Percentiles rank a stretch among this genome's conserved stretches.
phyloP scores from a whole-genome alignment of 331 rosid species.

The Acacia pycnantha region DNA sequence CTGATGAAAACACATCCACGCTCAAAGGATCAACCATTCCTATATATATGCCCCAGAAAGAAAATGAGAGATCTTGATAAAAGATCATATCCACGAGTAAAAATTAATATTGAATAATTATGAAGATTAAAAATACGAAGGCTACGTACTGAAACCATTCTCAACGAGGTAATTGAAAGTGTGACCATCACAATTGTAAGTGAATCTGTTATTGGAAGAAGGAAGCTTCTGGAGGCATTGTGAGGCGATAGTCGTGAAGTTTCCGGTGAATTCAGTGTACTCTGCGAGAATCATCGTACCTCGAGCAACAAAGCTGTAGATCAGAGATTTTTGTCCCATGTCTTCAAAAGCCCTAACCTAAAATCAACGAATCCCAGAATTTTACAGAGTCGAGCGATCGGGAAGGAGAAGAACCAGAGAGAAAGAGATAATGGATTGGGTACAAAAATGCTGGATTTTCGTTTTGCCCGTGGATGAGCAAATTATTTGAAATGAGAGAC shows the following conservation, averaged over 20 bases:
- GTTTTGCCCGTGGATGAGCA: constrained; percentile 9
- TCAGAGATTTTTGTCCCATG: constrained; percentile 92
- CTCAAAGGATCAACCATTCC: neutral
- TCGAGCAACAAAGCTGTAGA: constrained; percentile 95
- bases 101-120: neutral
- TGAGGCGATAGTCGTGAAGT: constrained; percentile 68
- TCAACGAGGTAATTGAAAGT: constrained; percentile 95
- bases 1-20: neutral
- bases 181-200: constrained; percentile 93
- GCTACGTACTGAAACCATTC: constrained; percentile 74
- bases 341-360: constrained; percentile 39
- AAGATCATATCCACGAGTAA: neutral
- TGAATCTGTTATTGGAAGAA: constrained; percentile 84
- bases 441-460: constrained; percentile 36
- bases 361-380: neutral
- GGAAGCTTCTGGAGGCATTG: constrained; percentile 99
- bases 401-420: constrained; percentile 14
- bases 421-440: constrained; percentile 16
- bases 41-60: neutral
- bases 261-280: constrained; percentile 83
- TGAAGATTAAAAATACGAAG: neutral
- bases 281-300: constrained; percentile 79
- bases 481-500: constrained; percentile 26
- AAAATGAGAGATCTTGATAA: neutral
- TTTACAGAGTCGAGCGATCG: neutral